Percentiles rank a stretch among this genome's conserved stretches.
phyloP scores from a whole-genome alignment of 75 land plant genomes.

The Sequoiadendron giganteum region DNA sequence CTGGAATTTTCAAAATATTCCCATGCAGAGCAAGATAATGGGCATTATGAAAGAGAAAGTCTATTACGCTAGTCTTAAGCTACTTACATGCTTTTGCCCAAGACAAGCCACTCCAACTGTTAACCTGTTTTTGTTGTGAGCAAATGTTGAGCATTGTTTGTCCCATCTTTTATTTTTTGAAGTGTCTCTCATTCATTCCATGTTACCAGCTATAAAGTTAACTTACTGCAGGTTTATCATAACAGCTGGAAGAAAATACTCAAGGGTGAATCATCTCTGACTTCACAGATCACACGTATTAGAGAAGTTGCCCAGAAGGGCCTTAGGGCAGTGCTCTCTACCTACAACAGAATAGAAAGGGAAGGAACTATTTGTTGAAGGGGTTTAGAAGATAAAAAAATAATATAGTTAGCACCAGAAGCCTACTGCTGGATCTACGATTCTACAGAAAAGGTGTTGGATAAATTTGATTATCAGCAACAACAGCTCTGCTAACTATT shows the following conservation, averaged over 20 bases:
- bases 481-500: too few species aligned
- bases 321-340: not conserved
- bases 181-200: not conserved
- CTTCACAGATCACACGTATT: not conserved
- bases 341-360: not conserved
- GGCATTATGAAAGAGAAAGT: not conserved
- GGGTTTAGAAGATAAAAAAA: not conserved
- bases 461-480: too few species aligned
- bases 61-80: not conserved
- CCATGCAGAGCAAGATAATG: not conserved
- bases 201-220: not conserved
- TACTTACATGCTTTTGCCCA: not conserved
- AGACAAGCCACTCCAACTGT: not conserved
- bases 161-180: not conserved
- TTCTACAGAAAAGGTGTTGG: too few species aligned
- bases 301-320: not conserved
- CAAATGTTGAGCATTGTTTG: not conserved
- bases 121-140: not conserved
- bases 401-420: not conserved
- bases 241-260: not conserved
- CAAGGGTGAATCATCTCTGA: not conserved
- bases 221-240: not conserved
- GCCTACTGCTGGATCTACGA: not conserved
- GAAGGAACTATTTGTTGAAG: not conserved
- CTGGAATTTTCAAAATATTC: not conserved